Conservation (phyloP, 1,139 yeast genomes). For the Magnusiomyces fungicola region DNA sequence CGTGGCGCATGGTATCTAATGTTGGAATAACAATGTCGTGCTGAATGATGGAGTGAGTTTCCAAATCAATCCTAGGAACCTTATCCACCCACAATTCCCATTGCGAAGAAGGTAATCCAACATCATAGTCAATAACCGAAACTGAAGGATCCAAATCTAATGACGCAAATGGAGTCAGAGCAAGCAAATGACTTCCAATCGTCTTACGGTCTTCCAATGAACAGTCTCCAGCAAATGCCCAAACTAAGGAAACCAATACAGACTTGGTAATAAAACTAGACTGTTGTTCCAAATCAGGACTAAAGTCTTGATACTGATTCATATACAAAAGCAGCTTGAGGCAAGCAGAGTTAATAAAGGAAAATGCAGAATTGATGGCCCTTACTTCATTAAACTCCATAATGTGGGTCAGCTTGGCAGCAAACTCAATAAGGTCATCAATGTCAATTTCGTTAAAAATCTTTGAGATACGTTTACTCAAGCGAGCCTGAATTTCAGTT, state of each 20-base stretch:
- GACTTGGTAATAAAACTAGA: slow-evolving; percentile 35
- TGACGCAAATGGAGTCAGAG: slow-evolving; percentile 22
- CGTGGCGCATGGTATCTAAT: slow-evolving; percentile 66
- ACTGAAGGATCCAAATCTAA: slow-evolving; percentile 17
- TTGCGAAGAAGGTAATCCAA: slow-evolving; percentile 41
- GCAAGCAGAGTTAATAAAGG: slow-evolving; percentile 26
- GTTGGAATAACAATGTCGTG: slow-evolving; percentile 74
- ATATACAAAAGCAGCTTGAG: slow-evolving; percentile 19
- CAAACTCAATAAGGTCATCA: slow-evolving; percentile 20
- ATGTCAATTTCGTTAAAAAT: slow-evolving; percentile 20
- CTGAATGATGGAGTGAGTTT: slow-evolving; percentile 54
- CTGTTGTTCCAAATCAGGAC: slow-evolving; percentile 24
- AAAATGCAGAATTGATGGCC: slow-evolving; percentile 36
- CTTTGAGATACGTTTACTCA: slow-evolving; percentile 9
- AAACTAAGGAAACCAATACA: slow-evolving; percentile 42
- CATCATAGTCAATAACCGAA: slow-evolving; percentile 39
- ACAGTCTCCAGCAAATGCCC: slow-evolving; percentile 70
- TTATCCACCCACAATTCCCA: slow-evolving; percentile 43
- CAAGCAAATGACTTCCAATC: slow-evolving; percentile 36
- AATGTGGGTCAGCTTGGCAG: slow-evolving; percentile 39
- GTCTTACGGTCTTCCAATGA: slow-evolving; percentile 34
- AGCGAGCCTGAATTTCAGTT: slow-evolving; percentile 15
- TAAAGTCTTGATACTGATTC: slow-evolving; percentile 23
- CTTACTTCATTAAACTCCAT: slow-evolving; percentile 45
- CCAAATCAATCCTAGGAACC: slow-evolving; percentile 47